Evolutionary conservation across 2,329 filamentous ascomycete species (phyloP).

Genomic region (Nannizziopsis arthrosporioides): DNA sequence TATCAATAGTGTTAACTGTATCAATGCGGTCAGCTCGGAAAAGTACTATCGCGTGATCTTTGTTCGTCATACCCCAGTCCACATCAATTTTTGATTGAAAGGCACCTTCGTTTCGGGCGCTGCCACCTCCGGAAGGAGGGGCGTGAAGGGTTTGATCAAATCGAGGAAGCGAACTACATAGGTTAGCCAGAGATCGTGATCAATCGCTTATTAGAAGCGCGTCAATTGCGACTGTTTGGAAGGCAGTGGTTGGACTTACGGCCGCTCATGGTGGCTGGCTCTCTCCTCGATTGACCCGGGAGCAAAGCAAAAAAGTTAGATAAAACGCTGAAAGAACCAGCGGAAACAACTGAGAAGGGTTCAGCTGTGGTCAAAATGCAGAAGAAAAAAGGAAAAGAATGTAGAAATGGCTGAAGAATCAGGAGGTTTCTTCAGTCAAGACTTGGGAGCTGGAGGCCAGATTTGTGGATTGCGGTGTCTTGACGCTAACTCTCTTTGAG

Average conservation of each 20-base stretch:
- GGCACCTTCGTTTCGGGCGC: constrained; percentile 96
- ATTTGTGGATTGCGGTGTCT: constrained; percentile 11
- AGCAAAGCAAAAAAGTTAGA: constrained; percentile 20
- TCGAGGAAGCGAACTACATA: constrained; percentile 89
- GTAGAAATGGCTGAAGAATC: constrained; percentile 17
- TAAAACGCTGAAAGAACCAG: constrained; percentile 26
- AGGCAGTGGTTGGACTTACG: constrained; percentile 36
- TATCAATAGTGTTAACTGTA: constrained; percentile 74
- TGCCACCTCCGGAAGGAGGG: constrained; percentile 98
- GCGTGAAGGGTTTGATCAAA: constrained; percentile 98
- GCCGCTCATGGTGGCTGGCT: constrained; percentile 45
- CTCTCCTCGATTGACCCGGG: constrained; percentile 24
- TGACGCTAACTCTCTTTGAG: constrained; percentile 15
- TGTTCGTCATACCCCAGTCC: constrained; percentile 53
- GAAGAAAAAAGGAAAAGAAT: constrained; percentile 20
- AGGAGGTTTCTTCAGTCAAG: constrained; percentile 13
- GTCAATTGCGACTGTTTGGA: constrained; percentile 2
- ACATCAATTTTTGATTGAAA: constrained; percentile 98
- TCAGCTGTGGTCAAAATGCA: constrained; percentile 17
- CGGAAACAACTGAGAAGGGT: constrained; percentile 21
- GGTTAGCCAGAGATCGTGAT: constrained; percentile 19
- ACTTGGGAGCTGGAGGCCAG: constrained; percentile 11
- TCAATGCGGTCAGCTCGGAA: constrained; percentile 4
- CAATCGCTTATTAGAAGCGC: not conserved
- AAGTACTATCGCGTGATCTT: constrained; percentile 12